Percentiles rank a stretch among this genome's conserved stretches.
These are phyloP conservation scores for Alternaria sp. DNA, from an alignment of 2,329 filamentous ascomycete genomes.

Conservation along the genomic window DNA sequence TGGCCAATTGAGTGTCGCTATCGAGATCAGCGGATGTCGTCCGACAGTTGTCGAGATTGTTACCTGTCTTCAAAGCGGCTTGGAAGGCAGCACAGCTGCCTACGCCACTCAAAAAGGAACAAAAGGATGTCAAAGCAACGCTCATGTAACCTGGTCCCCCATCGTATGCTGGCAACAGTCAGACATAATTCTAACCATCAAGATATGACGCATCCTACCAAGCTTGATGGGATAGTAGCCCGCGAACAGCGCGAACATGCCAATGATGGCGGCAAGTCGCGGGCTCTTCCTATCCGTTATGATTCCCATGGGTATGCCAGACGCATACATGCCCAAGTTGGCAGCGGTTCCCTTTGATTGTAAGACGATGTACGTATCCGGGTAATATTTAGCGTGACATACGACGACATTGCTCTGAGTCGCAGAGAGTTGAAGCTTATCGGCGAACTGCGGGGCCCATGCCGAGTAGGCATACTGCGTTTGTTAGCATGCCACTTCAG, in stretches of 20 bases:
- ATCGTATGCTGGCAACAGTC: slow-evolving; percentile 69
- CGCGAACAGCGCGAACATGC: slow-evolving; percentile 73
- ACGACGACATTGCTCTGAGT: slow-evolving; percentile 93
- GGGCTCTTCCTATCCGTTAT: slow-evolving; percentile 85
- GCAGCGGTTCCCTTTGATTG: slow-evolving; percentile 65
- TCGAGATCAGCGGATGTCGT: slow-evolving; percentile 39
- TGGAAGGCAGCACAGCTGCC: slow-evolving; percentile 93
- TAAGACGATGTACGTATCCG: slow-evolving; percentile 38
- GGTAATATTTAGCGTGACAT: slow-evolving; percentile 43
- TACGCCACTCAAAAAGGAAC: slow-evolving; percentile 83
- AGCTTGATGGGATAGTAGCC: slow-evolving; percentile 87
- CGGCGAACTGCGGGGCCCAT: slow-evolving; percentile 95
- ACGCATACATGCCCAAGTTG: slow-evolving; percentile 93
- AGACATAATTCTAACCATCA: slow-evolving; percentile 26
- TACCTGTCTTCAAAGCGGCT: slow-evolving; percentile 79
- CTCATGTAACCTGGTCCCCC: slow-evolving; percentile 67
- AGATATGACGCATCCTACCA: slow-evolving; percentile 48
- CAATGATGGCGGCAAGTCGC: slow-evolving; percentile 77
- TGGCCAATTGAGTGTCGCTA: slow-evolving; percentile 89
- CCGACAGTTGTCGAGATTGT: neutral
- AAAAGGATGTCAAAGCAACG: slow-evolving; percentile 74
- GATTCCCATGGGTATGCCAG: slow-evolving; percentile 88
- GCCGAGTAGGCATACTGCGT: slow-evolving; percentile 94
- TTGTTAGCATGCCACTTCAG: slow-evolving; percentile 35
- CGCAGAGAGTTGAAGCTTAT: slow-evolving; percentile 84